phyloP scores from a whole-genome alignment of 1,284 basidiomycete species.

The Papiliotrema terrestris region DNA sequence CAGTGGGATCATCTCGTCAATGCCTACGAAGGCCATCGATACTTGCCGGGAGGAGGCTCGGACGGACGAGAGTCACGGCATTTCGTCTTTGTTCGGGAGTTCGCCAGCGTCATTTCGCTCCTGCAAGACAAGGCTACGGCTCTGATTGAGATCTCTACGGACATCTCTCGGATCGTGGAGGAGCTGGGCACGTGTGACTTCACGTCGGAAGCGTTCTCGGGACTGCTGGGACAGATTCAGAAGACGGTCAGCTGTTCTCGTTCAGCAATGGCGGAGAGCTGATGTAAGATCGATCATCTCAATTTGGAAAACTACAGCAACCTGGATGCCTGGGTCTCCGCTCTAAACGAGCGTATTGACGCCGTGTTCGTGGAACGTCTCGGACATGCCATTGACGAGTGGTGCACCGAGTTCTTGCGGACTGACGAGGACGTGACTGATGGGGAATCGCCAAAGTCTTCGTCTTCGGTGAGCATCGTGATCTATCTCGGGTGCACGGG shows the following conservation, averaged over 20 bases:
- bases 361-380: constrained; percentile 74
- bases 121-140: constrained; percentile 93
- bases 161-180: constrained; percentile 77
- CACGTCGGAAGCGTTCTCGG: constrained; percentile 72
- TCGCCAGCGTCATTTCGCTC: constrained; percentile 85
- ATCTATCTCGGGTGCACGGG: background rate
- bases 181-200: constrained; percentile 85
- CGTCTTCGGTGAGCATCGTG: background rate
- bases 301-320: constrained; percentile 97
- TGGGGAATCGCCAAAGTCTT: constrained; percentile 7
- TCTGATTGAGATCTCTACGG: constrained; percentile 85
- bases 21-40: constrained; percentile 77
- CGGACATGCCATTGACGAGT: constrained; percentile 72
- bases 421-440: constrained; percentile 59
- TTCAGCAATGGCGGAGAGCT: background rate
- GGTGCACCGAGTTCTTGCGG: constrained; percentile 81
- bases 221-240: constrained; percentile 76
- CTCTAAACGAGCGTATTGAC: constrained; percentile 84
- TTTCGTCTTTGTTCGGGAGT: constrained; percentile 89
- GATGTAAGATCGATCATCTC: constrained; percentile 74
- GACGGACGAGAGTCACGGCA: constrained; percentile 83
- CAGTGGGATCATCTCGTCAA: constrained; percentile 97
- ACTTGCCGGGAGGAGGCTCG: constrained; percentile 57
- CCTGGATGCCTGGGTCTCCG: constrained; percentile 91
- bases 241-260: constrained; percentile 60